Evolutionary conservation across 345 rosid genomes (phyloP), one percentile per base, ranked within the genome.

Genomic region (Lepidium aucheri): DNA sequence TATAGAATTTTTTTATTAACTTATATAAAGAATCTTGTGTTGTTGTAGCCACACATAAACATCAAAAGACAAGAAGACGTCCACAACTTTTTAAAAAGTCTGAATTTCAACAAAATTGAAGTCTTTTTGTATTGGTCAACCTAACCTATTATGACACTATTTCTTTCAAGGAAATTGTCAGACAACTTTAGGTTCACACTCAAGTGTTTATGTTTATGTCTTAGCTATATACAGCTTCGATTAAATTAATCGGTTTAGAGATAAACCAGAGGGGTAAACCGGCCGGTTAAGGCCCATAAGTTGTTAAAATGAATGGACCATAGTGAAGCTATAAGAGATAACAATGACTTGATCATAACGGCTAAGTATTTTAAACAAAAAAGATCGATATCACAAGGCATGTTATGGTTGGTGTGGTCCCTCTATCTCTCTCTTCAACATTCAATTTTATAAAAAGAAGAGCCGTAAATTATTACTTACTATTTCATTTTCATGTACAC

Each of bases 361-460:
- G 76, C 65, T 60, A 59, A 57, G 12, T 54, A 11, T 4, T 56
- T 55, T 10, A 26, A 35, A 9, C 11, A 49, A 77, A 68, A 90
- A 80, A 28, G 32, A 28, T 28, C 32, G 32, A 28, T 28, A 28
- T 6, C 0, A 85, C 82, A 68, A 84, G 86, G 67, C 85, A 88
- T 70, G 32, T n/a, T 47, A 24, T 30, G 45, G 9, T 33, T 18
- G 1, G 1, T 57, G 67, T 71, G 76, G 71, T 44, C 76, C 67
- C 55, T 28, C 8, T 36, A 12, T 55, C 47, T 46, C 51, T 63
- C 36, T 28, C 34, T 26, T 41, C 17, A 44, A 51, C 26, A 60
- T 36, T 60, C 72, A 45, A 40, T 49, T 67, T 53, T 49, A 50
- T 73, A 63, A 67, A 73, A 67, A 73, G 73, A 67, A 51, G 59